phyloP scores from a whole-genome alignment of 192 early-diverging fungal species.

The Martensiomyces pterosporus region DNA sequence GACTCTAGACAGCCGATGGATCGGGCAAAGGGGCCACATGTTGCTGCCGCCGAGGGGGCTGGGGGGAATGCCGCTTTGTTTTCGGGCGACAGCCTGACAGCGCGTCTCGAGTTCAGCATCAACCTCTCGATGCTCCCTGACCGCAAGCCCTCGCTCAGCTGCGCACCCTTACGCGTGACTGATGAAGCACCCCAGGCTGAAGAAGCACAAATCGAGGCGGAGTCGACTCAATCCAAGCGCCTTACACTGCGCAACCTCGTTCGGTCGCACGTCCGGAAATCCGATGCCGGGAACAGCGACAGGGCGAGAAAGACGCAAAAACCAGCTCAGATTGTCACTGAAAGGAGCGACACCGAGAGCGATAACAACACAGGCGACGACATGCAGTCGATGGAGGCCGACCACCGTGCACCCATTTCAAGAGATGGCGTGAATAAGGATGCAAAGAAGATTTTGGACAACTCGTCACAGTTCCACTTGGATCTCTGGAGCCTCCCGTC shows the following conservation, averaged over 20 bases:
- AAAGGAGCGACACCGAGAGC: too few species aligned
- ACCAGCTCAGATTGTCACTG: background rate
- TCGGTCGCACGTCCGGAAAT: background rate
- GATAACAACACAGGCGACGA: too few species aligned
- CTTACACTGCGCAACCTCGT: background rate
- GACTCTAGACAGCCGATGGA: too few species aligned
- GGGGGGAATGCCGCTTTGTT: too few species aligned
- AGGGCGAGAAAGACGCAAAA: background rate
- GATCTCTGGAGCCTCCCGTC: conserved; percentile 19
- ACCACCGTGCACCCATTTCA: too few species aligned
- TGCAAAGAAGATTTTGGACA: too few species aligned
- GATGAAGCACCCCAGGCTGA: background rate
- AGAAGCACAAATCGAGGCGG: background rate
- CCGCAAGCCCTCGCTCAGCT: background rate
- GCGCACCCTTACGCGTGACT: background rate
- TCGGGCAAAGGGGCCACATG: too few species aligned
- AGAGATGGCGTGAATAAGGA: too few species aligned
- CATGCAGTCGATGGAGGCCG: too few species aligned
- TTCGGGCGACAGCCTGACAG: background rate
- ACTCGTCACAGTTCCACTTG: background rate
- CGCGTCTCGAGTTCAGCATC: background rate
- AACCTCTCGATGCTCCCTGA: background rate
- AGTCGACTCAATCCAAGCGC: background rate
- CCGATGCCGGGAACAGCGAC: too few species aligned
- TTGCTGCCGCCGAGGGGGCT: too few species aligned